These are phyloP conservation scores for Kurtzmaniella natalensis DNA, from an alignment of 1,139 yeast genomes.

Conservation along the genomic window DNA sequence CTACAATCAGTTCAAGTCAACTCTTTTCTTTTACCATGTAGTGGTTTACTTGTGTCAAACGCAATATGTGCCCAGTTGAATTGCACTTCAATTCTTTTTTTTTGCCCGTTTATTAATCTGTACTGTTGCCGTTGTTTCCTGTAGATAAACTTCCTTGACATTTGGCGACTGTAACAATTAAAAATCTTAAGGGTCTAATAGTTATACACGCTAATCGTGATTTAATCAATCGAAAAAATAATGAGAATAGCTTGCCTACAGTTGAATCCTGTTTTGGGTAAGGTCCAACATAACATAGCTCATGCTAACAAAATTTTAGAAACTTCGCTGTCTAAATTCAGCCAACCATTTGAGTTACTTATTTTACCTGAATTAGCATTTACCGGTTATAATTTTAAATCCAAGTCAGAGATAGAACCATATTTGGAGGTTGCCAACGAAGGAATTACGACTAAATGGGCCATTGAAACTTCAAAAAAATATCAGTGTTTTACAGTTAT, in stretches of 20 bases:
- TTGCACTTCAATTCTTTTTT: too few species aligned
- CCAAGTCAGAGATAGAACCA: constrained; percentile 52
- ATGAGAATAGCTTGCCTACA: constrained; percentile 65
- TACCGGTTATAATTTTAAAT: constrained; percentile 74
- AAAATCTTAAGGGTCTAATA: too few species aligned
- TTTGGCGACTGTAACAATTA: too few species aligned
- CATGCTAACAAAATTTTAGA: constrained; percentile 42
- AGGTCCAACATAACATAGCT: constrained; percentile 48
- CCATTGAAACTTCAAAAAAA: constrained; percentile 44
- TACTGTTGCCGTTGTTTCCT: too few species aligned
- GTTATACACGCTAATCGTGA: too few species aligned
- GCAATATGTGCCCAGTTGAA: too few species aligned
- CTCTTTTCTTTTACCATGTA: too few species aligned
- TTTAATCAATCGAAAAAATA: too few species aligned
- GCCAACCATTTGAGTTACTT: constrained; percentile 50
- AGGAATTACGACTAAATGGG: constrained; percentile 55
- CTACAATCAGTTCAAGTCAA: too few species aligned
- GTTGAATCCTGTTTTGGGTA: constrained; percentile 61
- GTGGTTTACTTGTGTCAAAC: too few species aligned
- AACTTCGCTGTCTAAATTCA: constrained; percentile 12
- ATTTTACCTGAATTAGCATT: constrained; percentile 82
- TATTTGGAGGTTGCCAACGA: constrained; percentile 43
- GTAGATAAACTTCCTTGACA: too few species aligned
- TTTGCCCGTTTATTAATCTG: too few species aligned
- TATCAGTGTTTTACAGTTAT: constrained; percentile 66